Conservation (phyloP, 2,329 filamentous ascomycete species). For the Fusarium denticulatum region DNA sequence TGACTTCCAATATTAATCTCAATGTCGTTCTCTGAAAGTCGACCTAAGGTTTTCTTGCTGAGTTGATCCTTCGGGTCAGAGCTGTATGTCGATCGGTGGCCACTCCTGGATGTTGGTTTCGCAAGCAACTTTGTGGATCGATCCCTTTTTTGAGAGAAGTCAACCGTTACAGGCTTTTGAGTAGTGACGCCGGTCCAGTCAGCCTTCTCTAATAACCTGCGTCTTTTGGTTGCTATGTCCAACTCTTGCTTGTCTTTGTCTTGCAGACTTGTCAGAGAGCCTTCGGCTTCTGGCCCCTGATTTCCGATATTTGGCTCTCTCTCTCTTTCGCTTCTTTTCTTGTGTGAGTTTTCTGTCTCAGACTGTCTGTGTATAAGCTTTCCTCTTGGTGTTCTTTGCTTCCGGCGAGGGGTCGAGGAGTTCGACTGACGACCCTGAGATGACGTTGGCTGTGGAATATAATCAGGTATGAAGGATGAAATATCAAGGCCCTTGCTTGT, state of each 20-base stretch:
- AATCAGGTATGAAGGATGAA: conserved; percentile 43
- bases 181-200: conserved; percentile 48
- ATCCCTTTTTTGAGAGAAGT: conserved; percentile 30
- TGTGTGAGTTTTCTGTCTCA: background rate
- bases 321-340: background rate
- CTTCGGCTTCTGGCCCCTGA: background rate
- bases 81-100: background rate
- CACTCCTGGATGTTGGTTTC: background rate
- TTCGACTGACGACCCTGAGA: background rate
- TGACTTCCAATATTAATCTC: conserved; percentile 45
- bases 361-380: conserved; percentile 17
- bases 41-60: background rate
- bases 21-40: conserved; percentile 17
- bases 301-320: background rate
- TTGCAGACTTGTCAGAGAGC: background rate
- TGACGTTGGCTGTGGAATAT: conserved; percentile 28
- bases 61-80: background rate
- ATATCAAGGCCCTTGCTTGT: background rate
- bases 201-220: conserved; percentile 38
- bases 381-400: conserved; percentile 11
- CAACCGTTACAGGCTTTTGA: conserved; percentile 44
- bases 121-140: background rate
- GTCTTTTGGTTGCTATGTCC: conserved; percentile 39
- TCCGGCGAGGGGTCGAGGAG: conserved; percentile 1
- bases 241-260: background rate